These are phyloP conservation scores for Scutellaria galericulata DNA, from an alignment of 257 asterid genomes.

Conservation along the genomic window DNA sequence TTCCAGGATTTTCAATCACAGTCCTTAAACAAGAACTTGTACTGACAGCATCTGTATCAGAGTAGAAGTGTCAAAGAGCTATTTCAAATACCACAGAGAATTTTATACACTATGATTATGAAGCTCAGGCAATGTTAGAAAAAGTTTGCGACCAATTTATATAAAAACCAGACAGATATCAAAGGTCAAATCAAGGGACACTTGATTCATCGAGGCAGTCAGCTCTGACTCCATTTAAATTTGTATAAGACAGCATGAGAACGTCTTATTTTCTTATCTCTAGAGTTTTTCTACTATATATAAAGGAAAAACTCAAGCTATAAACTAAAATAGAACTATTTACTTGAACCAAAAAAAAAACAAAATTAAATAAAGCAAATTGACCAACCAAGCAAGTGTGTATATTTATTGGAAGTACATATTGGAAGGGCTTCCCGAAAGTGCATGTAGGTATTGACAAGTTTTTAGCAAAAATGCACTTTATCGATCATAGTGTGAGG, in stretches of 20 bases:
- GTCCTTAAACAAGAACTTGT: slow-evolving; percentile 47
- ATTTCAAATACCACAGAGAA: not conserved
- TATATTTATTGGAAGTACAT: not conserved
- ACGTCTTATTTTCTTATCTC: not conserved
- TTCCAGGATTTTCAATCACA: slow-evolving; percentile 46
- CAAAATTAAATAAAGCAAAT: not conserved
- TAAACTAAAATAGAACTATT: not conserved
- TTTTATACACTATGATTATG: slow-evolving; percentile 7
- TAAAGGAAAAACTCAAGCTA: not conserved
- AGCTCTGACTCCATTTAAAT: not conserved
- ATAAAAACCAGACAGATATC: not conserved
- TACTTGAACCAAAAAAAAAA: not conserved
- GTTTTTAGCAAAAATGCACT: not conserved
- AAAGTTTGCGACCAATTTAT: not conserved
- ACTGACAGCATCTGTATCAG: slow-evolving; percentile 45
- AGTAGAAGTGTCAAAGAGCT: not conserved
- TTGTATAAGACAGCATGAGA: not conserved
- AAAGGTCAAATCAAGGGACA: slow-evolving; percentile 2
- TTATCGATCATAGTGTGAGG: not conserved
- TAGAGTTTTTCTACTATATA: not conserved
- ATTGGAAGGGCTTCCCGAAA: not conserved
- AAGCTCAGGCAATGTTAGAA: slow-evolving; percentile 1
- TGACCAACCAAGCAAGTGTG: not conserved
- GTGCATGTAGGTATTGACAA: not conserved
- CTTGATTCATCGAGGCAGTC: not conserved